Conservation (phyloP, 495 filamentous ascomycete genomes). For the Penicillium riverlandense region DNA sequence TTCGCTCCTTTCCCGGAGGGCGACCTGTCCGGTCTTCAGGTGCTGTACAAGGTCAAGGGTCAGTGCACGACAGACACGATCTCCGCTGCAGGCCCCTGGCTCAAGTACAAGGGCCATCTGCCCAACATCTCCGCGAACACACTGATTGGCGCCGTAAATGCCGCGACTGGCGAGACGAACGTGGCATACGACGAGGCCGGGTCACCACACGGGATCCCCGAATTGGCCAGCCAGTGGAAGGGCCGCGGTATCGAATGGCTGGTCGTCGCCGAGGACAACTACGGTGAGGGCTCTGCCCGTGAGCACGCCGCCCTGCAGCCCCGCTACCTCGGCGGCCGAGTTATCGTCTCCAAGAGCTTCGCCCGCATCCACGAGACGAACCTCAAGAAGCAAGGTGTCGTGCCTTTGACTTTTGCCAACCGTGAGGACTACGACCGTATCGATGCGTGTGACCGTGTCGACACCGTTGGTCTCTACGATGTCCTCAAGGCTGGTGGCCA, state of each 20-base stretch:
- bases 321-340: slow-evolving; percentile 78
- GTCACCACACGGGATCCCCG: slow-evolving; percentile 59
- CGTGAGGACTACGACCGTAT: slow-evolving; percentile 83
- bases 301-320: slow-evolving; percentile 98
- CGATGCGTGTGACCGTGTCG: slow-evolving; percentile 71
- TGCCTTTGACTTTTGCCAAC: slow-evolving; percentile 82
- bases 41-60: slow-evolving; percentile 91
- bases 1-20: slow-evolving; percentile 75
- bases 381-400: slow-evolving; percentile 97
- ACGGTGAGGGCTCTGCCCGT: slow-evolving; percentile 90
- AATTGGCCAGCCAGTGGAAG: slow-evolving; percentile 78
- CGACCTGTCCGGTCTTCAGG: slow-evolving; percentile 58
- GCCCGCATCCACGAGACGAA: slow-evolving; percentile 98
- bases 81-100: slow-evolving; percentile 92
- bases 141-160: slow-evolving; percentile 88
- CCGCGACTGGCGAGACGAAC: slow-evolving; percentile 86
- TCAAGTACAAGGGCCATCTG: slow-evolving; percentile 98
- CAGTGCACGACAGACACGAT: slow-evolving; percentile 99
- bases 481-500: slow-evolving; percentile 70
- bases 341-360: slow-evolving; percentile 88
- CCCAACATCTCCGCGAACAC: slow-evolving; percentile 97
- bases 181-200: slow-evolving; percentile 79
- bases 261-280: slow-evolving; percentile 95
- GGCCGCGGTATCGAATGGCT: slow-evolving; percentile 64
- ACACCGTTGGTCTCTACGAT: slow-evolving; percentile 74